A percentile compares a stretch with the other conserved stretches of the same genome.
These are phyloP conservation scores for Plasmodium malariae DNA, from an alignment of 169 alveolate genomes.

Conservation along the genomic window DNA sequence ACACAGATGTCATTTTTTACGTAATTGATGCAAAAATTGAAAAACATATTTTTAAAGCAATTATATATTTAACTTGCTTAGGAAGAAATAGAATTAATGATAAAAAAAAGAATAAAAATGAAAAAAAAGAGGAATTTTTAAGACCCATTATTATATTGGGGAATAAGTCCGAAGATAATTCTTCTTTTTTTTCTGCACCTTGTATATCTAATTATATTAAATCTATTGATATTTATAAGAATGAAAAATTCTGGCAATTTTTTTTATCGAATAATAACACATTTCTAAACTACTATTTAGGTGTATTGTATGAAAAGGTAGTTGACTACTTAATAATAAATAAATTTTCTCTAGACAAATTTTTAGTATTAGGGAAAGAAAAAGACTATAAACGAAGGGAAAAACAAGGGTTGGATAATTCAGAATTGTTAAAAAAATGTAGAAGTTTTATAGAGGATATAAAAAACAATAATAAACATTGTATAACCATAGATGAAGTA, in stretches of 20 bases:
- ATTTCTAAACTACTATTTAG: conserved; percentile 24
- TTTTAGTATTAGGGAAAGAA: conserved; percentile 15
- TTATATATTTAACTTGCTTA: conserved; percentile 52
- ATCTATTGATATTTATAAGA: conserved; percentile 46
- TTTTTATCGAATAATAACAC: conserved; percentile 49
- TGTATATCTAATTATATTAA: conserved; percentile 64
- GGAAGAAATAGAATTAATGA: neutral
- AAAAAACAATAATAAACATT: conserved; percentile 16
- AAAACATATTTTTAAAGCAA: conserved; percentile 49
- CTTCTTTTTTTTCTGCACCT: conserved; percentile 68
- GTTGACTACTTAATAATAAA: neutral
- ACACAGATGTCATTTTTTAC: conserved; percentile 62
- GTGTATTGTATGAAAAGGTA: conserved; percentile 9
- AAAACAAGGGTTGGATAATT: neutral
- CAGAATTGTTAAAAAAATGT: neutral
- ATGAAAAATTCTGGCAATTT: conserved; percentile 50
- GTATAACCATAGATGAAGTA: conserved; percentile 26
- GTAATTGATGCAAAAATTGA: conserved; percentile 72
- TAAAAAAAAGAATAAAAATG: neutral
- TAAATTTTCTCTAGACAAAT: neutral
- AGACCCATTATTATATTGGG: conserved; percentile 69
- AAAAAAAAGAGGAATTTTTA: conserved; percentile 18
- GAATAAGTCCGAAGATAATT: conserved; percentile 50
- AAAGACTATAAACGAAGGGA: neutral
- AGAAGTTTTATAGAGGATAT: conserved; percentile 25